Percentiles rank a stretch among this genome's conserved stretches.
phyloP scores from a whole-genome alignment of 129 eudicot species.

The Ambrosia artemisiifolia region DNA sequence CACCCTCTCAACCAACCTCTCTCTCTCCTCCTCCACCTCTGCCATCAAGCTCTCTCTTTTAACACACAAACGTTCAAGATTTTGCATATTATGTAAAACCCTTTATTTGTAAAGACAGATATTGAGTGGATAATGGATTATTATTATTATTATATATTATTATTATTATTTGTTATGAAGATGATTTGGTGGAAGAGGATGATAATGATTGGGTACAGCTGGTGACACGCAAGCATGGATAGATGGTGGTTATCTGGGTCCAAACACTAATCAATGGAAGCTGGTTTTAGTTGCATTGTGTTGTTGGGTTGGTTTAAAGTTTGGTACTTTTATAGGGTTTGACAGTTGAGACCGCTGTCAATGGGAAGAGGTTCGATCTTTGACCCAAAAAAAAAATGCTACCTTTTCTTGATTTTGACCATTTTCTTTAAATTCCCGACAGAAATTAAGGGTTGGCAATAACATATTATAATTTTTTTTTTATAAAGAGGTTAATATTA shows the following conservation, averaged over 20 bases:
- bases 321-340: slow-evolving; percentile 11
- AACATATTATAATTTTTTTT: not conserved
- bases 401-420: slow-evolving; percentile 28
- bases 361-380: not conserved
- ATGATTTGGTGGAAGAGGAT: slow-evolving; percentile 17
- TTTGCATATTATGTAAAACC: slow-evolving; percentile 1
- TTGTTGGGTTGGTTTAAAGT: too few relatives aligned
- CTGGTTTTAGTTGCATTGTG: not conserved
- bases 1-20: slow-evolving; percentile 36
- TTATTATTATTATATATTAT: not conserved
- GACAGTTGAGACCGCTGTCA: slow-evolving; percentile 9
- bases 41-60: slow-evolving; percentile 34
- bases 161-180: not conserved
- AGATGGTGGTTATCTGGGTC: slow-evolving; percentile 24
- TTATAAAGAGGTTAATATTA: not conserved
- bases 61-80: slow-evolving; percentile 10
- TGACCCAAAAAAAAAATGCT: slow-evolving; percentile 5
- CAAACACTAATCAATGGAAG: not conserved
- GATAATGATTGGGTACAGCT: slow-evolving; percentile 38
- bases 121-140: slow-evolving; percentile 29
- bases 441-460: not conserved
- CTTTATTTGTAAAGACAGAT: slow-evolving; percentile 10
- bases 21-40: slow-evolving; percentile 49
- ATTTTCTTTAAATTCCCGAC: not conserved
- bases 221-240: slow-evolving; percentile 32